These are phyloP conservation scores for Boletus eberwhitei DNA, from an alignment of 768 basidiomycete species.

Conservation along the genomic window DNA sequence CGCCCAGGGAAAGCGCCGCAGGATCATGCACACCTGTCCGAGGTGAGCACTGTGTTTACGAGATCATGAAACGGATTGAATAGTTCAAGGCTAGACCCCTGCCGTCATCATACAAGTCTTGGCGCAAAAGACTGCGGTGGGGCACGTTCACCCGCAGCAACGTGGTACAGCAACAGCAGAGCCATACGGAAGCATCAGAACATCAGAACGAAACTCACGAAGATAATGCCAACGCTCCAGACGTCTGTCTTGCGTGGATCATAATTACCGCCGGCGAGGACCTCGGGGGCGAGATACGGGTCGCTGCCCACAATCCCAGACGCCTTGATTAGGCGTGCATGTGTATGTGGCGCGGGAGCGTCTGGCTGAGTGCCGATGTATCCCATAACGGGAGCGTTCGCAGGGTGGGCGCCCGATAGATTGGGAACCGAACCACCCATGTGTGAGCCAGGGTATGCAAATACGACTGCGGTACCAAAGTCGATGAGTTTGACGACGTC, in stretches of 20 bases:
- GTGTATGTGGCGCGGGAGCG: conserved; percentile 38
- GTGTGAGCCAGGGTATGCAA: conserved; percentile 94
- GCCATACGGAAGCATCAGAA: neutral
- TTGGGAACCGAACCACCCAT: conserved; percentile 33
- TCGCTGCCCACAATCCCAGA: conserved; percentile 95
- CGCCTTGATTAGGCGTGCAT: conserved; percentile 49
- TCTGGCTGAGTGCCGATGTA: conserved; percentile 20
- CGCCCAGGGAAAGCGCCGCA: conserved; percentile 98
- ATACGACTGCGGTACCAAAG: conserved; percentile 99
- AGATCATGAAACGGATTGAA: conserved; percentile 5
- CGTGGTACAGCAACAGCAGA: neutral
- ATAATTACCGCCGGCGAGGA: conserved; percentile 74
- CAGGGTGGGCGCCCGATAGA: conserved; percentile 4
- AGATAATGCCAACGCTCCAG: conserved; percentile 97
- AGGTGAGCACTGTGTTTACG: conserved; percentile 13
- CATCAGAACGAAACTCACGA: conserved; percentile 48
- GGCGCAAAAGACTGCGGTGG: neutral
- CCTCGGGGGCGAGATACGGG: conserved; percentile 97
- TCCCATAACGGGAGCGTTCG: conserved; percentile 13
- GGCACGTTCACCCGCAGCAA: neutral
- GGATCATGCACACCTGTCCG: conserved; percentile 74
- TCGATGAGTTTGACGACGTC: conserved; percentile 99
- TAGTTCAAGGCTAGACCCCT: neutral
- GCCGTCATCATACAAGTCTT: conserved; percentile 1
- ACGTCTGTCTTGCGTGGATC: conserved; percentile 98